These are phyloP conservation scores for Protea cynaroides DNA, from an alignment of 164 flowering plant species.

Conservation along the genomic window DNA sequence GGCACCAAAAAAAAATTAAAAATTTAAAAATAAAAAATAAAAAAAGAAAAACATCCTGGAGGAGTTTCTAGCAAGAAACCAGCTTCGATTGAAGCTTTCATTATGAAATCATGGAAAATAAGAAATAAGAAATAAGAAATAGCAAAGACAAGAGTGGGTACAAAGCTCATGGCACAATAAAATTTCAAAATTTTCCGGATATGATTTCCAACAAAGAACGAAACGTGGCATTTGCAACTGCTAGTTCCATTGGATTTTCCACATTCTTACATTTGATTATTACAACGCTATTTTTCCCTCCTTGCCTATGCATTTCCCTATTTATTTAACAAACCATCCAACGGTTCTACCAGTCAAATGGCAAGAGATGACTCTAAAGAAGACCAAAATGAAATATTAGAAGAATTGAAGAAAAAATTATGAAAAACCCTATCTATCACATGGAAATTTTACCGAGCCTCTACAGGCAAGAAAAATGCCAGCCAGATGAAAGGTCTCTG, in stretches of 20 bases:
- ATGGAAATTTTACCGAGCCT: conserved; percentile 20
- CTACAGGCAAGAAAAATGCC: conserved; percentile 16
- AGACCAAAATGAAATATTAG: not conserved
- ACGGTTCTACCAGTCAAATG: conserved; percentile 39
- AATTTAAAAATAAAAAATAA: no score
- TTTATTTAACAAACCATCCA: conserved; percentile 21
- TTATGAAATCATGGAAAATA: not conserved
- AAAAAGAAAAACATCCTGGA: no score
- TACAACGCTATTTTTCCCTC: conserved; percentile 2
- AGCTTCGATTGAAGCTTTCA: no score
- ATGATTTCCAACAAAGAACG: not conserved
- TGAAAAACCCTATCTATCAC: conserved; percentile 9
- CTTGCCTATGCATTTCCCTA: not conserved
- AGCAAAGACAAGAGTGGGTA: not conserved
- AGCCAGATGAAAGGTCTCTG: conserved; percentile 5
- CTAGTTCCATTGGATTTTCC: conserved; percentile 21
- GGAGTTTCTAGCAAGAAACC: not conserved
- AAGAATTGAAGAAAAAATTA: not conserved
- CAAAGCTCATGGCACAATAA: not conserved
- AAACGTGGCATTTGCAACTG: conserved; percentile 31
- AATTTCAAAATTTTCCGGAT: not conserved
- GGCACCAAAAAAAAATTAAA: no score
- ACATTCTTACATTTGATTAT: not conserved
- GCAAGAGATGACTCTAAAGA: conserved; percentile 16
- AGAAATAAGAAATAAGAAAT: conserved; percentile 4